A percentile compares a stretch with the other conserved stretches of the same genome.
phyloP scores from a whole-genome alignment of 805 yeast species.

The Metschnikowia proteae region DNA sequence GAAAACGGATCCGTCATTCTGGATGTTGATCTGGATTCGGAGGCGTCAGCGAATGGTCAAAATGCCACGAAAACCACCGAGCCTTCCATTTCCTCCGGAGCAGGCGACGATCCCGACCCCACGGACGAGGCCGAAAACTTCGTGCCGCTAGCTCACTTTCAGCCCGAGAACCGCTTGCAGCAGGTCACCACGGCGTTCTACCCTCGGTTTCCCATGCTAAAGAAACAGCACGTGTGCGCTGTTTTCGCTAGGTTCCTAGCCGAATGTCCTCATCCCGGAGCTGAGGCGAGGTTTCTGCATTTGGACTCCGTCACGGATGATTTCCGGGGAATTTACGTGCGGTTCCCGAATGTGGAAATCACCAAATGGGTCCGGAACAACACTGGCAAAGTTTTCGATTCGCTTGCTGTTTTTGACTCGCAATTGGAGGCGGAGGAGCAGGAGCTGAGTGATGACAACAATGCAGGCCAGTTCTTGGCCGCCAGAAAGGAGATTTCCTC shows the following conservation, averaged over 20 bases:
- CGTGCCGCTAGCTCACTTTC: slow-evolving; percentile 26
- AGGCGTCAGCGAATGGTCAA: background rate
- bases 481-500: background rate
- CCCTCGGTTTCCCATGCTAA: slow-evolving; percentile 32
- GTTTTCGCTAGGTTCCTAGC: slow-evolving; percentile 22
- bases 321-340: slow-evolving; percentile 33
- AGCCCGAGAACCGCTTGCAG: slow-evolving; percentile 31
- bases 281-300: slow-evolving; percentile 31
- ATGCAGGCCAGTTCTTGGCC: background rate
- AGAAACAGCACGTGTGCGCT: slow-evolving; percentile 29
- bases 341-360: slow-evolving; percentile 21
- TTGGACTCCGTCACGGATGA: slow-evolving; percentile 26
- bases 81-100: no score
- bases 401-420: slow-evolving; percentile 12
- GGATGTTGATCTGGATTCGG: no score
- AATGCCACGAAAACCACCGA: background rate
- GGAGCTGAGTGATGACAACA: background rate
- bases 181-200: slow-evolving; percentile 34
- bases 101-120: slow-evolving; percentile 12
- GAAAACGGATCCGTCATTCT: background rate
- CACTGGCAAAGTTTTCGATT: background rate
- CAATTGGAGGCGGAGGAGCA: background rate
- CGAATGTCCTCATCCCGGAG: slow-evolving; percentile 6
- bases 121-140: slow-evolving; percentile 18
- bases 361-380: slow-evolving; percentile 16